Conservation (phyloP, 768 basidiomycete species). For the Leucocoprinus birnbaumii region DNA sequence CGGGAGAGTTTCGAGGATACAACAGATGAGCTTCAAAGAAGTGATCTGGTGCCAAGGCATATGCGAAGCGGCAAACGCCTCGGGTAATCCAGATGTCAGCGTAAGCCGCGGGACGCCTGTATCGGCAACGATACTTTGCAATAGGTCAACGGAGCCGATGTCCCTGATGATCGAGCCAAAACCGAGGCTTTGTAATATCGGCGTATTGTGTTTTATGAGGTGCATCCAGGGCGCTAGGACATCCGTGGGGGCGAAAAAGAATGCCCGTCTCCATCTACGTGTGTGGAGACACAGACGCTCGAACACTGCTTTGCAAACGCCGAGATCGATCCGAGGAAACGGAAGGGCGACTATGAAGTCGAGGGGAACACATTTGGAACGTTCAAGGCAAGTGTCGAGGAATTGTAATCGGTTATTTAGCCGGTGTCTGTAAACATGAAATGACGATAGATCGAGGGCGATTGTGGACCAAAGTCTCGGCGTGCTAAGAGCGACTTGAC, state of each 20-base stretch:
- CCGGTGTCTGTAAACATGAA: neutral
- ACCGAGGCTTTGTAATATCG: neutral
- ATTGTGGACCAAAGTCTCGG: neutral
- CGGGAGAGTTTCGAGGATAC: neutral
- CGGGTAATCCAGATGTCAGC: neutral
- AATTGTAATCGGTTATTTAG: neutral
- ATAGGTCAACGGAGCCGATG: neutral
- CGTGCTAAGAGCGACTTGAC: neutral
- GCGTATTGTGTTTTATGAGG: neutral
- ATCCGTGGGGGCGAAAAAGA: neutral
- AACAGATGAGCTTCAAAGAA: neutral
- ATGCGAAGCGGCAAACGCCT: neutral
- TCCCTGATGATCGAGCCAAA: neutral
- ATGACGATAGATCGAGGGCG: neutral
- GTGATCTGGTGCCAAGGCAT: neutral
- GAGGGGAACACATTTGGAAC: neutral
- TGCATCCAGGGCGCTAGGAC: neutral
- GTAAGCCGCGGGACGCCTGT: neutral
- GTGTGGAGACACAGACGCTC: neutral
- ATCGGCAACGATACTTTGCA: neutral
- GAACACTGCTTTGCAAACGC: neutral
- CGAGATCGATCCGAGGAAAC: neutral
- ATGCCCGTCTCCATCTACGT: neutral
- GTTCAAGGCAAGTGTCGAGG: neutral
- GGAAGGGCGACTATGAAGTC: neutral